Evolutionary conservation across 805 yeast species (phyloP), one percentile per base, ranked within the genome.

Genomic region (Teunomyces stri): DNA sequence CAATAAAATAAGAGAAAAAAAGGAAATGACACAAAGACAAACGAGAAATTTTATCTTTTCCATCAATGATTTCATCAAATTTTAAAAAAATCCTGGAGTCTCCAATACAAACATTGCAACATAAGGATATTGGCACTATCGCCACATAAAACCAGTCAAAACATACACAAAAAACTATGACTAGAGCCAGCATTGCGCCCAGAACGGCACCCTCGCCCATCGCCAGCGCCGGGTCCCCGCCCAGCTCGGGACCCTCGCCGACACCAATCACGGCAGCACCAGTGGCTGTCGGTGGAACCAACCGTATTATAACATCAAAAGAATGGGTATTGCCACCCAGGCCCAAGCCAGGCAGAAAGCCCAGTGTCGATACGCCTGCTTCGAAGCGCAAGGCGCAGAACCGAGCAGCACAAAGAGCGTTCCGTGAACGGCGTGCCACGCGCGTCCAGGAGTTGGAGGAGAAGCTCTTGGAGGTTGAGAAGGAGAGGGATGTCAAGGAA

Each of bases 401-500:
- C 62, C 72, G 97, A 49, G 96, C 94, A n/a, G 96, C 97, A 18
- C 96, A 91, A 71, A 62, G 96, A 48, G 95, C 97, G 2, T 88
- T 89, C 69, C 71, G 97, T 53, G 95, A 89, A 63, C 75, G 96
- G 53, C 72, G 95, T 57, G 95, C 96, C 15, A 86, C 87, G 28
- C 70, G 90, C 44, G 88, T 89, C 6, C 82, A 81, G 49, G 95
- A 87, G 60, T 72, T 91, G 46, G 96, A 89, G 62, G 79, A 76
- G 44, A 82, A 81, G 64, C 74, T 85, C 47, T 69, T 77, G 60
- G 87, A 79, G 57, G 76, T 84, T 44, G 92, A 86, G 65, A 77
- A 79, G 53, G 91, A 81, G 55, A 76, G 79, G 48, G 87, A 81
- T 34, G 69, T 72, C 43, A 79, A 76, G 55, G 89, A 81, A 57